Evolutionary conservation across 345 rosid species (phyloP).

Genomic region (Aurinia saxatilis): DNA sequence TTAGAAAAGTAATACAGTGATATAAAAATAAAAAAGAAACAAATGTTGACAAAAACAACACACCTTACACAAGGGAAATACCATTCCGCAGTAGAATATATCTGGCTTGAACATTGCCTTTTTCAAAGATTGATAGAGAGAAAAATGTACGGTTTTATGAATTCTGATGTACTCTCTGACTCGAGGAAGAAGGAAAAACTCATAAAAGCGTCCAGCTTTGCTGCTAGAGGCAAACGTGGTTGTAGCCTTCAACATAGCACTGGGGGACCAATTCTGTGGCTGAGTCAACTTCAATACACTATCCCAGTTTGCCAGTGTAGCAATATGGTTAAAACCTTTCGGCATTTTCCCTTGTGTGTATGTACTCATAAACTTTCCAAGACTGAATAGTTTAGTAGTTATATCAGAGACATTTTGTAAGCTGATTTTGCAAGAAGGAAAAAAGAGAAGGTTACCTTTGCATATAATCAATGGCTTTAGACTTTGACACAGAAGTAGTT

Average conservation of each 20-base stretch:
- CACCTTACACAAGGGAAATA: conserved; percentile 2
- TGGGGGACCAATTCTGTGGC: not conserved
- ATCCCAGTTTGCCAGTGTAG: not conserved
- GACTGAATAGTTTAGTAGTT: not conserved
- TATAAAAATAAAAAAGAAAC: not conserved
- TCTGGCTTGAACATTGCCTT: not conserved
- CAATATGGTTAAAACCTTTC: not conserved
- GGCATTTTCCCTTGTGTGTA: not conserved
- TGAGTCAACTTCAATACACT: not conserved
- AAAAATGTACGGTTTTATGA: conserved; percentile 76
- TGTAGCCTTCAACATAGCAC: conserved; percentile 2
- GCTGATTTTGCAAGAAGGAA: not conserved
- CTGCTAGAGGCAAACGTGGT: not conserved
- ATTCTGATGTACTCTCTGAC: conserved; percentile 81
- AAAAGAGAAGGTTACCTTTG: not conserved
- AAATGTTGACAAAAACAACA: not conserved
- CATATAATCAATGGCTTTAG: not conserved
- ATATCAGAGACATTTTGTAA: not conserved
- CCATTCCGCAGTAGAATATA: not conserved
- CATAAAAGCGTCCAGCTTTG: conserved; percentile 35
- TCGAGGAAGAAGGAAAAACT: conserved; percentile 82
- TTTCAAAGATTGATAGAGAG: conserved; percentile 24
- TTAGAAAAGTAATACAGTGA: not conserved
- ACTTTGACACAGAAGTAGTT: too few species aligned
- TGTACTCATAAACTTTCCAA: not conserved